Conservation (phyloP, 2,329 filamentous ascomycete genomes). For the Ascochyta rabiei region DNA sequence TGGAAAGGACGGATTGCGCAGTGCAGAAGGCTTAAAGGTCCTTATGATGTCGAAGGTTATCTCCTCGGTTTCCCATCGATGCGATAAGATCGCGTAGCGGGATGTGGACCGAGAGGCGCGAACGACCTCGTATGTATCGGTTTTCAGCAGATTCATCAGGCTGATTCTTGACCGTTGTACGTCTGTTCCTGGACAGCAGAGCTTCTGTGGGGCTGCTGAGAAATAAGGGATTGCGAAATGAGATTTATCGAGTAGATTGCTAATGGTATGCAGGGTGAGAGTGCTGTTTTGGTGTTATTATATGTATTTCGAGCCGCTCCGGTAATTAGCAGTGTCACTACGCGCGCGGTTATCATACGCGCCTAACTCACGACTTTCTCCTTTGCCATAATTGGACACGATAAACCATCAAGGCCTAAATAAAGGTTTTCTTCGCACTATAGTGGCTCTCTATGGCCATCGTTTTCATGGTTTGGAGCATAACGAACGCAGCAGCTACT, state of each 20-base stretch:
- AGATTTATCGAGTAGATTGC: background rate
- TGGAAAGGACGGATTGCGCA: background rate
- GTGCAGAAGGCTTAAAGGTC: background rate
- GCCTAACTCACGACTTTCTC: too few species aligned
- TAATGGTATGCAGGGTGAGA: background rate
- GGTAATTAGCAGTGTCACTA: too few species aligned
- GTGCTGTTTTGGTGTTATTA: background rate
- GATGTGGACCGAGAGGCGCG: background rate
- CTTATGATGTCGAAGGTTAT: background rate
- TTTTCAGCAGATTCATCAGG: background rate
- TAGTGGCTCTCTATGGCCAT: too few species aligned
- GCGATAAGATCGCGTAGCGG: constrained; percentile 2
- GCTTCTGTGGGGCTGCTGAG: background rate
- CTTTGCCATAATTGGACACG: too few species aligned
- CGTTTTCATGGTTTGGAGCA: too few species aligned
- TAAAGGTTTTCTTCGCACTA: too few species aligned
- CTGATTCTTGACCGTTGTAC: background rate
- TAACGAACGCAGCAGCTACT: too few species aligned
- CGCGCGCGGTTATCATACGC: too few species aligned
- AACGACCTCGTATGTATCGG: background rate
- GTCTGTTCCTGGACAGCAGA: background rate
- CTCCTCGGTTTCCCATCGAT: constrained; percentile 1
- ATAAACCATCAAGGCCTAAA: too few species aligned
- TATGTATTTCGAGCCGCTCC: too few species aligned
- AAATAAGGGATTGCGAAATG: background rate